These are phyloP conservation scores for Suillus fuscotomentosus DNA, from an alignment of 768 basidiomycete species.

Conservation along the genomic window DNA sequence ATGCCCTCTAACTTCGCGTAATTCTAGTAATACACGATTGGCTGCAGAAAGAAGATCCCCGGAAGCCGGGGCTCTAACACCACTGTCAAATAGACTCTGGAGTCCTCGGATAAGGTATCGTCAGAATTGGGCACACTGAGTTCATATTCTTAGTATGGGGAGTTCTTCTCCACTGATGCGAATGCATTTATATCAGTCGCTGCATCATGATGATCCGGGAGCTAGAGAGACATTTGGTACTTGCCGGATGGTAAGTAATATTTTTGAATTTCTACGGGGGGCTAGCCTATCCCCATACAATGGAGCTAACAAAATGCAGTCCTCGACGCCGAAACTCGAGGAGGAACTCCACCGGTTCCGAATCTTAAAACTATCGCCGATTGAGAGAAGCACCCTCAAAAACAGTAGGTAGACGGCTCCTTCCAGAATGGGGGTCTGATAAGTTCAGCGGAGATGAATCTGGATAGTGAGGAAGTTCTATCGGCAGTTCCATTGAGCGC, in stretches of 20 bases:
- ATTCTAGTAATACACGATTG: not conserved
- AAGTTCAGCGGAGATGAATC: slow-evolving; percentile 32
- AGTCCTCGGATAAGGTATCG: slow-evolving; percentile 10
- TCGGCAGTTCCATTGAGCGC: slow-evolving; percentile 16
- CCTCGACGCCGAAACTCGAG: not conserved
- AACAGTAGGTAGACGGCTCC: slow-evolving; percentile 14
- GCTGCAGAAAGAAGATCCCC: slow-evolving; percentile 1
- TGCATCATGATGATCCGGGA: not conserved
- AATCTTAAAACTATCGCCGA: slow-evolving; percentile 7
- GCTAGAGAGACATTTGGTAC: not conserved
- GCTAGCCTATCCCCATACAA: not conserved
- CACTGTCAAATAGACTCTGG: slow-evolving; percentile 4
- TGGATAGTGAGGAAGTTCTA: slow-evolving; percentile 13
- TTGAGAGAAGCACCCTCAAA: slow-evolving; percentile 26
- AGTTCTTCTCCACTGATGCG: not conserved
- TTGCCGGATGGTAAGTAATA: not conserved
- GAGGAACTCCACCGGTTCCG: slow-evolving; percentile 1
- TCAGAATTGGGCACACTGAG: not conserved
- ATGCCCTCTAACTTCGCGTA: not conserved
- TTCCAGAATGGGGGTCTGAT: slow-evolving; percentile 17
- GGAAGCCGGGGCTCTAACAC: slow-evolving; percentile 2
- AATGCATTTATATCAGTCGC: not conserved
- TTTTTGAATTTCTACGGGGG: no score
- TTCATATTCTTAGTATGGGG: not conserved
- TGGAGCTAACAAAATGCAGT: not conserved